Evolutionary conservation across 306 rosid genomes (phyloP).

Genomic region (Lathyrus oleraceus): DNA sequence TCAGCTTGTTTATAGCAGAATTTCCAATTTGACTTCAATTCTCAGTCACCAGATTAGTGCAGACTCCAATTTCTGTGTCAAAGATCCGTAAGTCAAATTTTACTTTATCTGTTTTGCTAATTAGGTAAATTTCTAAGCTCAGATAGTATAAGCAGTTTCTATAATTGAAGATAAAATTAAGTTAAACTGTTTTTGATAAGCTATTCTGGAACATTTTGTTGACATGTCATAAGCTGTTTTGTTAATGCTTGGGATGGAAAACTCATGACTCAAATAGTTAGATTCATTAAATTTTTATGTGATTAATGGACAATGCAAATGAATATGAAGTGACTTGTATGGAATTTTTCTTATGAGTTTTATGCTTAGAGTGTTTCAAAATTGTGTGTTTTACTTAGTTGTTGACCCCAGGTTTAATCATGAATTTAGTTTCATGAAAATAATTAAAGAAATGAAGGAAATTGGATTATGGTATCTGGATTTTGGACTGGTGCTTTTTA

Average conservation of each 20-base stretch:
- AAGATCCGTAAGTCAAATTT: constrained; percentile 62
- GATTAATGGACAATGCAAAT: no score
- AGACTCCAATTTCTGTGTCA: constrained; percentile 71
- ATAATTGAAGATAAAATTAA: neutral
- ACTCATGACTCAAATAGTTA: neutral
- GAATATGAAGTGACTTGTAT: no score
- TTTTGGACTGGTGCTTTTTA: neutral
- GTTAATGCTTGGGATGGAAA: neutral
- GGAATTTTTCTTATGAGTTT: no score
- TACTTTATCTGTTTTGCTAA: neutral
- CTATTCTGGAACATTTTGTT: neutral
- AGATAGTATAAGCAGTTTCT: neutral
- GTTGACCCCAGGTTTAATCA: neutral
- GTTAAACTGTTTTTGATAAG: neutral
- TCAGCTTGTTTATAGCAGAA: constrained; percentile 52
- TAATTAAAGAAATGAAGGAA: neutral
- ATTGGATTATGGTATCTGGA: neutral
- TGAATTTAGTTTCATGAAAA: neutral
- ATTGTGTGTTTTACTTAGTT: neutral
- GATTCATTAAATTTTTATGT: neutral
- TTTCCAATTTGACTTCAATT: constrained; percentile 68
- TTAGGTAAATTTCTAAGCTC: neutral
- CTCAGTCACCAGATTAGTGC: constrained; percentile 52
- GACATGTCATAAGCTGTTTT: neutral
- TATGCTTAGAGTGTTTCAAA: no score